These are phyloP conservation scores for Arachis monticola DNA, from an alignment of 331 rosid species.

Conservation along the genomic window DNA sequence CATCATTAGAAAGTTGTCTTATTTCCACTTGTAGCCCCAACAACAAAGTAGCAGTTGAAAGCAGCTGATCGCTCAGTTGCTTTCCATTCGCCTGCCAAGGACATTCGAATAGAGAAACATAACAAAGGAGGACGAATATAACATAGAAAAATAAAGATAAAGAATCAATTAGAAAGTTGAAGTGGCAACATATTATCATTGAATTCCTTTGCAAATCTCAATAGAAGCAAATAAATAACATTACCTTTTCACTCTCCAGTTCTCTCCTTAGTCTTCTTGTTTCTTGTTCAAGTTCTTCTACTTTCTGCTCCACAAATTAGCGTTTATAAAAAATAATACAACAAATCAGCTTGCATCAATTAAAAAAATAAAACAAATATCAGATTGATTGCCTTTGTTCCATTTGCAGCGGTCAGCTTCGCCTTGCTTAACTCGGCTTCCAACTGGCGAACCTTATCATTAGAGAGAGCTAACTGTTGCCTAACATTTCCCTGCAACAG, in stretches of 20 bases:
- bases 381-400: conserved; percentile 58
- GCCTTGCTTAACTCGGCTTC: conserved; percentile 72
- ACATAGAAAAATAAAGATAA: conserved; percentile 5
- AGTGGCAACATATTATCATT: conserved; percentile 9
- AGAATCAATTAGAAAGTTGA: conserved; percentile 2
- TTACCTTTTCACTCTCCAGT: conserved; percentile 88
- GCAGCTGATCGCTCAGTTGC: no score
- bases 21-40: conserved; percentile 80
- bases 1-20: conserved; percentile 65
- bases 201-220: conserved; percentile 25
- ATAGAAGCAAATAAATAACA: background rate
- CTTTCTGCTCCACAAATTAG: conserved; percentile 57
- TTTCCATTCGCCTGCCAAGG: no score
- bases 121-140: background rate
- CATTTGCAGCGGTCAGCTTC: conserved; percentile 64
- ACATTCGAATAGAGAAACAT: no score
- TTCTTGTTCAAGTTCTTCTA: conserved; percentile 69
- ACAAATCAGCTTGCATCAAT: conserved; percentile 14
- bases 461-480: conserved; percentile 77
- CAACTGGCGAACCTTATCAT: conserved; percentile 82
- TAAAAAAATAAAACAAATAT: background rate
- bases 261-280: conserved; percentile 57
- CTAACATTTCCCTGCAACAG: conserved; percentile 80
- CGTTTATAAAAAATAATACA: conserved; percentile 35
- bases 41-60: no score